Base-by-base conservation (phyloP, 1,284 basidiomycete genomes). In the Phenoliferia sp. region DNA sequence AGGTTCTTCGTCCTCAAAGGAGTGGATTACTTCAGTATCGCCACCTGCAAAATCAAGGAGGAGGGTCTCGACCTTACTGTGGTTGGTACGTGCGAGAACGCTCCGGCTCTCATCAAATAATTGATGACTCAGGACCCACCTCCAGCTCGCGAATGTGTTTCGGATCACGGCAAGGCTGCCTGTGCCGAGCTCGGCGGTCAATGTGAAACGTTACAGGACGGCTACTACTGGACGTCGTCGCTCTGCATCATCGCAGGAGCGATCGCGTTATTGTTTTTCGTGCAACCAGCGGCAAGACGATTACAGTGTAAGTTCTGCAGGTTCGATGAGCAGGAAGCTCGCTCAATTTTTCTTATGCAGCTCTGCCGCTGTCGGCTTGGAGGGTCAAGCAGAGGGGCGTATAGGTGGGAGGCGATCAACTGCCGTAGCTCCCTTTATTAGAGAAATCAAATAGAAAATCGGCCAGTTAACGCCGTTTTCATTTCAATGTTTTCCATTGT, bases 1-100 rank as follows among this genome's bases (percentile, higher is more conserved):
- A 88, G 90, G 71, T 94, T 86, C 81, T 94, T 95, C 78, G 88
- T 96, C 26, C 82, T 96, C 44, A 92, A 95, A 83, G 90, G 90
- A 10, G 91, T 97, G 67, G 94, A 97, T 79, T 79, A 86, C 58
- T 90, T 97, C 76, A 92, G 86, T 62, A 84, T 87, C 58, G 92
- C 93, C 6, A 88, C 85, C 7, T 97, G 94, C 77, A 82, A 86
- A 69, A 85, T 92, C 64, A 71, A 76, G 34, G 82, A 85, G 34
- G 84, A 86, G 55, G 80, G 81, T 29, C 80, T 82, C 33, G 77
- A 80, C 16, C 84, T 85, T 33, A 77, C 88, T 36, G 79, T 83
- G 32, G 67, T 55, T 57, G 65, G 56, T 62, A 16, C 39, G 35
- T 22, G n/a, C n/a, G n/a, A n/a, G n/a, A n/a, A n/a, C n/a, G n/a